These are phyloP conservation scores for Boletus rubroflammeus DNA, from an alignment of 768 basidiomycete species.

Conservation along the genomic window DNA sequence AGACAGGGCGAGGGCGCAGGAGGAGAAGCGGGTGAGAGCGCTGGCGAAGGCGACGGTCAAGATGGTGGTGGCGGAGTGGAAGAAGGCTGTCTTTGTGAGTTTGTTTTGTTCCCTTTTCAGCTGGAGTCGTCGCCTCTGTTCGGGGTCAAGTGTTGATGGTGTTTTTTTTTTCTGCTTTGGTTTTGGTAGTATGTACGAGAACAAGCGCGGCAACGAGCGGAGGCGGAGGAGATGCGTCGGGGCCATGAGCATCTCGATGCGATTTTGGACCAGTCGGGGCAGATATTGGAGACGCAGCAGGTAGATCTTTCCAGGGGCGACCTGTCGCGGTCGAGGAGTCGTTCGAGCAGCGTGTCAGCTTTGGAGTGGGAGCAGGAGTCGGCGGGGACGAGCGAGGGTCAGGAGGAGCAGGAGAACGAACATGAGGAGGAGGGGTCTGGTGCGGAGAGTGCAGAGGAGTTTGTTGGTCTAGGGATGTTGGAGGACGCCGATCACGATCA, in stretches of 20 bases:
- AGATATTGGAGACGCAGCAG: conserved; percentile 81
- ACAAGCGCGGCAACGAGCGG: conserved; percentile 55
- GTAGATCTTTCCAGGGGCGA: conserved; percentile 57
- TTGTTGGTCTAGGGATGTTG: conserved; percentile 30
- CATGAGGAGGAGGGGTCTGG: conserved; percentile 28
- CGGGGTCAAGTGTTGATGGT: background rate
- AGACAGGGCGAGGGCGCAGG: conserved; percentile 52
- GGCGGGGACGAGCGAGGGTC: conserved; percentile 18
- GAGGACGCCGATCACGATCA: conserved; percentile 11
- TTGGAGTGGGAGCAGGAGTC: conserved; percentile 22
- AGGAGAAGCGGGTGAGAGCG: conserved; percentile 62
- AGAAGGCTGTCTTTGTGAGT: conserved; percentile 79
- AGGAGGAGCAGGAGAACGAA: conserved; percentile 15
- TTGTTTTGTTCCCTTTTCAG: conserved; percentile 28
- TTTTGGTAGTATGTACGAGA: conserved; percentile 65
- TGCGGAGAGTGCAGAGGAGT: conserved; percentile 35
- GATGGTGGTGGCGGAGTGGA: conserved; percentile 78
- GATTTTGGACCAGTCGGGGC: conserved; percentile 85
- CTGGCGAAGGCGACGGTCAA: conserved; percentile 72
- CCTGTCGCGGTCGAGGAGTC: conserved; percentile 47
- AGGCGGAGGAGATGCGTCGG: conserved; percentile 73
- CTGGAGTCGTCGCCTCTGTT: background rate
- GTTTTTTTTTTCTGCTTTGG: background rate
- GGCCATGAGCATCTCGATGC: conserved; percentile 88
- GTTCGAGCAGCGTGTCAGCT: conserved; percentile 50